Evolutionary conservation across 306 rosid species (phyloP), one percentile per base, ranked within the genome.

Genomic region (Adenanthera pavonina): DNA sequence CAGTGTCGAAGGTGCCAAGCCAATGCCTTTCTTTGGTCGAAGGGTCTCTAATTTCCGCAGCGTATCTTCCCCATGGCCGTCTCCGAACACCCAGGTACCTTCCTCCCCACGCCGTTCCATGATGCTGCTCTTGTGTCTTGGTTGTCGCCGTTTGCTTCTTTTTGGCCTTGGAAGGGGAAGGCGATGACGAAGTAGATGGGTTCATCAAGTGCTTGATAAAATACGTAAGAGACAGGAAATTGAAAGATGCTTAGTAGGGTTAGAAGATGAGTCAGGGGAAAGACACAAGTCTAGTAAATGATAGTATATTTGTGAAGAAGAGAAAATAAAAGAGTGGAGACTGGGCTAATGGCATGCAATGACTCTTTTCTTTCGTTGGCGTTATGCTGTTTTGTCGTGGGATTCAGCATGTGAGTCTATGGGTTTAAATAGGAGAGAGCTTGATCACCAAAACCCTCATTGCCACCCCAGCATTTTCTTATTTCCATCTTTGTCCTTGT

Each of bases 1-100:
- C 84, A 5, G 84, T 81, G 69, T 81, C 84, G 14, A 81, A 81
- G 25, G 84, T 81, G 47, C 84, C 84, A 1, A 81, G 84, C 84
- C 84, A 81, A 53, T 81, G 84, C 84, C 84, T 74, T 33, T 81
- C 84, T 53, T 81, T 81, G 59, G 84, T 81, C 36, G 84, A 81
- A 66, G 84, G 84, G 75, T 81, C 84, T 66, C 84, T 41, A 25
- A 81, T 81, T 48, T 81, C 84, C 4, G 84, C 84, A 3, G 84
- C 84, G 30, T 74, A 81, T 44, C 84, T 74, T 72, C 84, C 84
- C 84, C 84, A 81, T 9, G 84, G 84, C 71, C 84, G 43, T 15
- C 84, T 81, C 41, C 84, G 40, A 2, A 81, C 84, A 17, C 84
- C 84, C 38, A 81, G 84, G 79, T 74, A 81, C 53, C 84, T 81